Evolutionary conservation across 768 basidiomycete species (phyloP), one percentile per base, ranked within the genome.

Genomic region (Mycena indigotica): DNA sequence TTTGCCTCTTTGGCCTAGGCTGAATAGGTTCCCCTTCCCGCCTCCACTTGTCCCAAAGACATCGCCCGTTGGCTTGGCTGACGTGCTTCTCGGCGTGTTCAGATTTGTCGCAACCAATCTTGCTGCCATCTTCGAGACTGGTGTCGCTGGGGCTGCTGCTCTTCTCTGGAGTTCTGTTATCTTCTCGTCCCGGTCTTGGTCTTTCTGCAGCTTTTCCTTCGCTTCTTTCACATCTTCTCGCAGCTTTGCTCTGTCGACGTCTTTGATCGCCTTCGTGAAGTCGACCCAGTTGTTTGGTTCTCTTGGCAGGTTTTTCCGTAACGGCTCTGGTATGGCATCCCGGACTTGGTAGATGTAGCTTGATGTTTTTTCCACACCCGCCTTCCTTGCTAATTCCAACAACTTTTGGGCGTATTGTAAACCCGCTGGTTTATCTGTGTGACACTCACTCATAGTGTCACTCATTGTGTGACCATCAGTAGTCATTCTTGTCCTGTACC

Each of bases 341-440:
- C 61, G 56, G 17, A 55, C 52, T 54, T 57, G 56, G 55, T 45
- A 57, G 35, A 58, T 55, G 15, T 52, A 46, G 26, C 49, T 32
- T 23, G 41, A 19, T 13, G 56, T 51, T 32, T 5, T 23, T 1
- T 8, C 60, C 5, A 61, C 35, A 2, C 24, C 39, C 24, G 55
- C 60, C 3, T 41, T 29, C 24, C 17, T 2, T 10, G 59, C 59
- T 5, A 39, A 10, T 8, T 45, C 52, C 16, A 62, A 25, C 17
- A 61, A 28, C 21, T 46, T 32, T 24, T 60, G 64, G 0, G 60
- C 58, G 6, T 55, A n/a, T n/a, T n/a, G n/a, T n/a, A n/a, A n/a
- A n/a, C n/a, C n/a, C n/a, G n/a, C n/a, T n/a, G n/a, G n/a, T n/a
- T n/a, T n/a, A n/a, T n/a, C n/a, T n/a, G n/a, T n/a, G n/a, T n/a